phyloP scores from a whole-genome alignment of 345 rosid species.

The Psidium guajava region DNA sequence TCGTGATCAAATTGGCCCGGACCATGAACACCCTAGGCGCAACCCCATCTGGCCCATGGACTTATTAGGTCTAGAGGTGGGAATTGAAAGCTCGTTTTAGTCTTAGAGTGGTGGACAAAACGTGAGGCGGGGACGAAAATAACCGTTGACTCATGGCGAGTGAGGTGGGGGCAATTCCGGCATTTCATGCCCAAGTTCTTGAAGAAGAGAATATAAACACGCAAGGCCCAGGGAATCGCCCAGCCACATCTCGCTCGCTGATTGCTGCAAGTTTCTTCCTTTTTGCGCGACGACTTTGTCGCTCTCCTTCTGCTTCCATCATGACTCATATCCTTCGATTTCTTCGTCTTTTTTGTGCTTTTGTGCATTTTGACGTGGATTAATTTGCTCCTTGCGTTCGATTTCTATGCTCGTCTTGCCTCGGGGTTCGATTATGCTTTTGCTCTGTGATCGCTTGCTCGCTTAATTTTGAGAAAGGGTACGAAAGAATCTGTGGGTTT shows the following conservation, averaged over 20 bases:
- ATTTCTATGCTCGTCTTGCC: neutral
- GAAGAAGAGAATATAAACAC: neutral
- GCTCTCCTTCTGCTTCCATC: neutral
- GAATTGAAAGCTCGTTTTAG: too few relatives aligned
- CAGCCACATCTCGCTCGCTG: neutral
- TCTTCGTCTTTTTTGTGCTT: neutral
- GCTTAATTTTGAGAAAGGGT: neutral
- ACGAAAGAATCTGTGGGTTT: neutral
- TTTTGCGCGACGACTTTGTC: neutral
- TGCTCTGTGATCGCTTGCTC: neutral
- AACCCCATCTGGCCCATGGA: too few relatives aligned
- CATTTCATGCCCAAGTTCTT: neutral
- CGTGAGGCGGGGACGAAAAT: too few relatives aligned
- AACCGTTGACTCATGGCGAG: too few relatives aligned
- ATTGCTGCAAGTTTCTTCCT: neutral
- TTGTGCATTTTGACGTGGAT: neutral
- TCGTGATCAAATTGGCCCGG: too few relatives aligned
- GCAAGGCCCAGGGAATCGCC: neutral
- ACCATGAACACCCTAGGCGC: too few relatives aligned
- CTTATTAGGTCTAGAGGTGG: too few relatives aligned
- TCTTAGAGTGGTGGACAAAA: too few relatives aligned
- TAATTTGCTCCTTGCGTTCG: neutral
- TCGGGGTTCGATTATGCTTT: neutral
- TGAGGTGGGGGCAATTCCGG: neutral
- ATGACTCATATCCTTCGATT: slow-evolving; percentile 24